Percentiles rank a stretch among this genome's conserved stretches.
Evolutionary conservation across 129 eudicot genomes (phyloP).

Genomic region (Lactuca sativa): DNA sequence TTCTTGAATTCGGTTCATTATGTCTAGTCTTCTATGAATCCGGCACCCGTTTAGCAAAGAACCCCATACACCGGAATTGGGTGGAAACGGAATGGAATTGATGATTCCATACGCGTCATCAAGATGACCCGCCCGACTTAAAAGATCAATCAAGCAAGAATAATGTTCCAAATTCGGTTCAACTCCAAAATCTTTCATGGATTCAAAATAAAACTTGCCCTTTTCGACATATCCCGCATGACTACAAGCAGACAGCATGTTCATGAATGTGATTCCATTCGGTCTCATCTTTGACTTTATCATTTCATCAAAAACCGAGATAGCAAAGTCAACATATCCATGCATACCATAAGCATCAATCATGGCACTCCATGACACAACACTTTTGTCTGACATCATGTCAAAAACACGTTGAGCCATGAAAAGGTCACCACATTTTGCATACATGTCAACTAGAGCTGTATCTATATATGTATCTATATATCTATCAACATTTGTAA

Average conservation of each 20-base stretch:
- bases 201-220: slow-evolving; percentile 60
- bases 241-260: slow-evolving; percentile 72
- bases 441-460: slow-evolving; percentile 74
- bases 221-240: slow-evolving; percentile 77
- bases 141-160: slow-evolving; percentile 68
- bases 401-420: slow-evolving; percentile 62
- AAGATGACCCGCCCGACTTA: slow-evolving; percentile 75
- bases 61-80: slow-evolving; percentile 67
- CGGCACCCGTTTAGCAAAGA: slow-evolving; percentile 77
- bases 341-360: slow-evolving; percentile 77
- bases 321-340: slow-evolving; percentile 47
- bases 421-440: slow-evolving; percentile 67
- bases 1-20: slow-evolving; percentile 46
- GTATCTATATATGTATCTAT: slow-evolving; percentile 42
- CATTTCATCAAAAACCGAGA: slow-evolving; percentile 50
- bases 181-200: slow-evolving; percentile 56
- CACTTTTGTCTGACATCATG: slow-evolving; percentile 45
- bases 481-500: slow-evolving; percentile 31
- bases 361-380: slow-evolving; percentile 80
- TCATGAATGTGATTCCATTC: slow-evolving; percentile 67
- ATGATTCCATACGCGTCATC: slow-evolving; percentile 53
- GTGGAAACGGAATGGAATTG: slow-evolving; percentile 53
- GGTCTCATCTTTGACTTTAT: slow-evolving; percentile 49
- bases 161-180: slow-evolving; percentile 57
- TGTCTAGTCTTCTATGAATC: slow-evolving; percentile 62